These are phyloP conservation scores for Prosopis cineraria DNA, from an alignment of 306 rosid genomes.

Conservation along the genomic window DNA sequence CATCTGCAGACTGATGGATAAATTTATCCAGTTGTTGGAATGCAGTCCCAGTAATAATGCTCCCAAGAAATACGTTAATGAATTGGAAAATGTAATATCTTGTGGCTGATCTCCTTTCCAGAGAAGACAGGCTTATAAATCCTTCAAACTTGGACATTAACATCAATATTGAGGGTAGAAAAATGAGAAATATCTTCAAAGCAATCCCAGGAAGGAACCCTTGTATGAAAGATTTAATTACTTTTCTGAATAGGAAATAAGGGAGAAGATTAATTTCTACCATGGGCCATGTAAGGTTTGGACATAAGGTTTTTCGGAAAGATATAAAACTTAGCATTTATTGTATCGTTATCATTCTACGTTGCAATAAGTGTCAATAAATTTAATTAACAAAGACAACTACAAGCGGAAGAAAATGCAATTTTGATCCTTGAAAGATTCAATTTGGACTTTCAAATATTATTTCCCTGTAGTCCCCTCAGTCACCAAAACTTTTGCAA, in stretches of 20 bases:
- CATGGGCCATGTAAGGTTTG: not conserved
- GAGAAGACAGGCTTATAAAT: slow-evolving; percentile 61
- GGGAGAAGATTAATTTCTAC: slow-evolving; percentile 17
- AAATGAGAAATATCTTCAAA: slow-evolving; percentile 86
- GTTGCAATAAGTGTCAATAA: not conserved
- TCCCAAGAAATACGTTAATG: slow-evolving; percentile 91
- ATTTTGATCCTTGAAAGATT: not conserved
- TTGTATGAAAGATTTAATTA: slow-evolving; percentile 79
- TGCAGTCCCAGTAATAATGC: slow-evolving; percentile 96
- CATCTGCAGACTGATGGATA: slow-evolving; percentile 85
- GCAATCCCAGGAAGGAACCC: slow-evolving; percentile 99
- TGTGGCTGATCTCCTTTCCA: slow-evolving; percentile 88
- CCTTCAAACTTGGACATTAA: slow-evolving; percentile 96
- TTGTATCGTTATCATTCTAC: slow-evolving; percentile 2
- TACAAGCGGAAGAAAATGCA: not conserved
- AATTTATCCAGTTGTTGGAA: slow-evolving; percentile 88
- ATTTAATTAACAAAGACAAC: not conserved
- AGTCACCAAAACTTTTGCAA: not conserved
- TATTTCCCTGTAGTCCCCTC: not conserved
- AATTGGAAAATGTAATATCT: slow-evolving; percentile 89
- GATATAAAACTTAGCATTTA: slow-evolving; percentile 10
- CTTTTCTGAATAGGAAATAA: slow-evolving; percentile 52
- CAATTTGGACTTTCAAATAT: not conserved
- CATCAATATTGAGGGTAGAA: slow-evolving; percentile 88
- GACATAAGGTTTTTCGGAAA: not conserved